These are phyloP conservation scores for Mollisia scopiformis DNA, from an alignment of 2,329 filamentous ascomycete genomes.

Conservation along the genomic window DNA sequence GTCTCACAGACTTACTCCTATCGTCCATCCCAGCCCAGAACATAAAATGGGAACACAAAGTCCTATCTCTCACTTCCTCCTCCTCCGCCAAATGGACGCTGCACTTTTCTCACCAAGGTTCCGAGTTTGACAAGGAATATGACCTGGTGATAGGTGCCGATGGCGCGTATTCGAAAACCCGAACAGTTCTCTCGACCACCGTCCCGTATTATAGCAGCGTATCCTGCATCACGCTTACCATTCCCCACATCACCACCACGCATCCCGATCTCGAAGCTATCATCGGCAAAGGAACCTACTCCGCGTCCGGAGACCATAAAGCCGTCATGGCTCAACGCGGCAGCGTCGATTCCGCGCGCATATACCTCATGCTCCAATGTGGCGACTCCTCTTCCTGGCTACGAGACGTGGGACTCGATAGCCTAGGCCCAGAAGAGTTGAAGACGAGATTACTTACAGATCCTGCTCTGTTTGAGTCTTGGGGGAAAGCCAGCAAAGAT, in stretches of 20 bases:
- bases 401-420: not conserved
- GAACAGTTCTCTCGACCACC: constrained; percentile 25
- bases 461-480: constrained; percentile 4
- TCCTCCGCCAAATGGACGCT: not conserved
- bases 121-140: constrained; percentile 22
- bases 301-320: constrained; percentile 8
- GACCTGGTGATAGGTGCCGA: constrained; percentile 48
- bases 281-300: constrained; percentile 20
- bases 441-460: constrained; percentile 11
- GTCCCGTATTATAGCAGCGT: constrained; percentile 13
- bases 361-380: constrained; percentile 21
- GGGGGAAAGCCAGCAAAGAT: constrained; percentile 7
- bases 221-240: constrained; percentile 23
- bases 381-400: constrained; percentile 3
- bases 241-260: constrained; percentile 8
- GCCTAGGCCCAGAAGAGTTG: not conserved
- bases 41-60: constrained; percentile 16
- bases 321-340: constrained; percentile 20
- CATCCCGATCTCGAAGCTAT: constrained; percentile 14
- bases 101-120: not conserved
- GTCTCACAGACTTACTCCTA: constrained; percentile 16
- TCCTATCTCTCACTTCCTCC: constrained; percentile 2
- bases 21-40: not conserved
- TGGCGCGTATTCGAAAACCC: constrained; percentile 43
- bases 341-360: constrained; percentile 8